Percentiles rank a stretch among this genome's conserved stretches.
Evolutionary conservation across 768 basidiomycete species (phyloP).

Genomic region (Phlebiopsis gigantea): DNA sequence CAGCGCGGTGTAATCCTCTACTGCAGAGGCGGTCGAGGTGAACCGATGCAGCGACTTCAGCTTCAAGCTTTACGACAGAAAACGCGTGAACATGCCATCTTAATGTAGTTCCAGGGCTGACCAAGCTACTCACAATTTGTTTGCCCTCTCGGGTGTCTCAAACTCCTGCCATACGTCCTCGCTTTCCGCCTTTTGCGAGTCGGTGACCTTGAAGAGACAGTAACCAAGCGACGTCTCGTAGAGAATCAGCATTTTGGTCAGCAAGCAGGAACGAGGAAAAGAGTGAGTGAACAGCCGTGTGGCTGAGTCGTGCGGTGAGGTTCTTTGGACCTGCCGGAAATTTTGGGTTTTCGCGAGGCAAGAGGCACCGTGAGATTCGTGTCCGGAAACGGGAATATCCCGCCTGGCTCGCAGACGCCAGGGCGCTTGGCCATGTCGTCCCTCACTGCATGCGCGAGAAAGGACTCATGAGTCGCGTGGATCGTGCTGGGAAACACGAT

Average conservation of each 20-base stretch:
- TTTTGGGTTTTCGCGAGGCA: constrained; percentile 11
- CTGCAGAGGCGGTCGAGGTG: constrained; percentile 91
- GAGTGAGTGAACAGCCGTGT: constrained; percentile 2
- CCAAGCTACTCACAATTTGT: constrained; percentile 67
- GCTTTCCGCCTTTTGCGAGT: constrained; percentile 81
- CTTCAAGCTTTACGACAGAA: constrained; percentile 61
- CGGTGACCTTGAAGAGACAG: constrained; percentile 94
- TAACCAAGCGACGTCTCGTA: constrained; percentile 96
- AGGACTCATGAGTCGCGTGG: neutral
- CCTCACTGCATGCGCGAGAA: neutral
- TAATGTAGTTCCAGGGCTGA: neutral
- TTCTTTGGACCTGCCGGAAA: neutral
- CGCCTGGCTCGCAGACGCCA: neutral
- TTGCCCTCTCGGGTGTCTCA: constrained; percentile 86
- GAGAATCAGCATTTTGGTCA: constrained; percentile 79
- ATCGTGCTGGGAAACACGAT: constrained; percentile 3
- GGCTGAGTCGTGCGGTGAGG: neutral
- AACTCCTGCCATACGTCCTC: constrained; percentile 91
- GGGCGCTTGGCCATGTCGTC: neutral
- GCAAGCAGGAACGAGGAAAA: constrained; percentile 3
- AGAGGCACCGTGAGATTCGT: neutral
- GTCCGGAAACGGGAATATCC: constrained; percentile 2
- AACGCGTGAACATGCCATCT: neutral
- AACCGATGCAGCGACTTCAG: constrained; percentile 95
- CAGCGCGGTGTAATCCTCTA: constrained; percentile 92